These are phyloP conservation scores for Typha latifolia DNA, from an alignment of 176 grass and related monocot species.

Conservation along the genomic window DNA sequence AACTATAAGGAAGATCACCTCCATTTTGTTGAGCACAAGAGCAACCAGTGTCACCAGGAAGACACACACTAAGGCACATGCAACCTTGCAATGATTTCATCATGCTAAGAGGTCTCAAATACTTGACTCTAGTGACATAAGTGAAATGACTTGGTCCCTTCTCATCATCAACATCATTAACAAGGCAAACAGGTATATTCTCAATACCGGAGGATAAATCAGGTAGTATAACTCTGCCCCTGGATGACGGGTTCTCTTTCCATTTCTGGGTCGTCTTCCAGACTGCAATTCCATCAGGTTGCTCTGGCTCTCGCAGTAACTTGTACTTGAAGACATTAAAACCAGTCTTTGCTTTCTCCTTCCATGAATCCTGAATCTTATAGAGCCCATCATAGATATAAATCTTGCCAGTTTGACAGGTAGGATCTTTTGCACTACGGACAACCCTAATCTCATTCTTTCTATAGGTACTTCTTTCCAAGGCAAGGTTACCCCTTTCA, in stretches of 20 bases:
- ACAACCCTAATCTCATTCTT: conserved; percentile 82
- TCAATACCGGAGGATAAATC: conserved; percentile 81
- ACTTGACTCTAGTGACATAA: conserved; percentile 49
- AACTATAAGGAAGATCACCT: conserved; percentile 73
- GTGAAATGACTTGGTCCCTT: conserved; percentile 66
- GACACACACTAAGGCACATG: conserved; percentile 56
- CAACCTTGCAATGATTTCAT: conserved; percentile 48
- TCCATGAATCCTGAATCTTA: conserved; percentile 76
- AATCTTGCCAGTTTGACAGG: conserved; percentile 50
- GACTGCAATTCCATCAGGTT: conserved; percentile 52
- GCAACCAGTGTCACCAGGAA: conserved; percentile 56
- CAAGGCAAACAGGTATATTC: conserved; percentile 73
- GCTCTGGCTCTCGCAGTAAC: conserved; percentile 61
- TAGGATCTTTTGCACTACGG: conserved; percentile 61
- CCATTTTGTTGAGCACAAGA: conserved; percentile 50
- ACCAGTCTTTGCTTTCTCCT: conserved; percentile 56
- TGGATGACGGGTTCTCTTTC: conserved; percentile 52
- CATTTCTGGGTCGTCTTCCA: conserved; percentile 82
- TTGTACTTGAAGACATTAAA: conserved; percentile 82
- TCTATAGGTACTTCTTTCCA: conserved; percentile 60
- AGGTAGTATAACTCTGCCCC: conserved; percentile 51
- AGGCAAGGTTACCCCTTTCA: conserved; percentile 83
- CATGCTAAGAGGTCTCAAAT: conserved; percentile 31
- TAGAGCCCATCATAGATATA: conserved; percentile 96
- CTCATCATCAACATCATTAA: conserved; percentile 69